These are phyloP conservation scores for Termitomyces sp. DNA, from an alignment of 768 basidiomycete genomes.

Conservation along the genomic window DNA sequence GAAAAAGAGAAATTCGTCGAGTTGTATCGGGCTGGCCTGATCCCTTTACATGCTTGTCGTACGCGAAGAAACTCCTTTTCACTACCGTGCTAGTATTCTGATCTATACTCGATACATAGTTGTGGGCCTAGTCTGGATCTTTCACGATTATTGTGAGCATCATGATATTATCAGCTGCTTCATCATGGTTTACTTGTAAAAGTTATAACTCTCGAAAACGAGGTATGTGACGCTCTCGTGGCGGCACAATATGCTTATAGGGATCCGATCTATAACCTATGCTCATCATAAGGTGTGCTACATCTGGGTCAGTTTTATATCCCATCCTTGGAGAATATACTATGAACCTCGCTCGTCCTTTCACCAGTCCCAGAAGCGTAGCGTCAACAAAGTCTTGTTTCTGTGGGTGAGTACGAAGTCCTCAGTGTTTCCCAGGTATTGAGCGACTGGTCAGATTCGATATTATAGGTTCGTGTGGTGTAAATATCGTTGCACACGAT, in stretches of 20 bases:
- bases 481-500: background rate
- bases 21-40: conserved; percentile 8
- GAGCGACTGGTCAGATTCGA: conserved; percentile 29
- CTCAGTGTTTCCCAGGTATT: background rate
- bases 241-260: background rate
- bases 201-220: conserved; percentile 31
- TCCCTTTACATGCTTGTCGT: conserved; percentile 15
- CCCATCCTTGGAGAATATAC: background rate
- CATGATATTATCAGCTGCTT: background rate
- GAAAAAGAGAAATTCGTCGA: background rate
- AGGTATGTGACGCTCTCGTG: conserved; percentile 15
- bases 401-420: conserved; percentile 28
- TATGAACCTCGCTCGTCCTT: background rate
- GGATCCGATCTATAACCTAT: too few relatives aligned
- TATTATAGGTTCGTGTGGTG: conserved; percentile 27
- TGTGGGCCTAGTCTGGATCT: conserved; percentile 31
- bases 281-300: conserved; percentile 24
- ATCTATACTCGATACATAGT: conserved; percentile 12
- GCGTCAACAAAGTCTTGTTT: conserved; percentile 35
- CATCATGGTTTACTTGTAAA: background rate
- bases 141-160: conserved; percentile 31
- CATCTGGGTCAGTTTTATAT: conserved; percentile 30
- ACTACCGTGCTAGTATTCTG: background rate
- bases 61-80: background rate
- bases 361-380: conserved; percentile 27